phyloP scores from a whole-genome alignment of 805 yeast genomes.

The Saccharomycopsis fibuligera region DNA sequence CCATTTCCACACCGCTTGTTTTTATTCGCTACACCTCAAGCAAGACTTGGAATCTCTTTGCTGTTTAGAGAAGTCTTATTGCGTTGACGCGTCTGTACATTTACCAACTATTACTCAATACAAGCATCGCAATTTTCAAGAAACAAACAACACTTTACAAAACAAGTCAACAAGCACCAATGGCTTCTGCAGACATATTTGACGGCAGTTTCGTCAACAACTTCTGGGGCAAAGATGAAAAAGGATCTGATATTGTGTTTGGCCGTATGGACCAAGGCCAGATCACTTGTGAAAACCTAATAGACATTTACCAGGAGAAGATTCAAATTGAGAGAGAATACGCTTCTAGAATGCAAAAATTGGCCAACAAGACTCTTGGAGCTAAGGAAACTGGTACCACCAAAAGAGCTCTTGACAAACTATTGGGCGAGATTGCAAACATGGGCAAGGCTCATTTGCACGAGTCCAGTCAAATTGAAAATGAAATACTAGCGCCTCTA shows the following conservation, averaged over 20 bases:
- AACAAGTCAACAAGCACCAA: too few species aligned
- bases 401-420: constrained; percentile 50
- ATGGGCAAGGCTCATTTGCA: constrained; percentile 52
- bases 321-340: constrained; percentile 69
- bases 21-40: too few species aligned
- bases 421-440: constrained; percentile 52
- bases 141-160: too few species aligned
- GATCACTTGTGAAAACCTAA: constrained; percentile 48
- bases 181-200: too few species aligned
- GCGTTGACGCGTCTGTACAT: too few species aligned
- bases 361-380: constrained; percentile 46
- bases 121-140: too few species aligned
- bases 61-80: too few species aligned
- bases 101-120: too few species aligned
- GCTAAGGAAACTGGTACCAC: constrained; percentile 53
- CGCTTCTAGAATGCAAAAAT: constrained; percentile 43
- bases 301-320: constrained; percentile 46
- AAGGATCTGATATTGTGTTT: constrained; percentile 50
- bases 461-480: constrained; percentile 42
- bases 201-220: constrained; percentile 18
- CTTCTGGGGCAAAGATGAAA: constrained; percentile 45
- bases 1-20: too few species aligned
- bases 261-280: constrained; percentile 54
- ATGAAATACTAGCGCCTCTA: constrained; percentile 47
- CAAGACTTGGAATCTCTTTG: too few species aligned